Conservation (phyloP, 805 yeast genomes). For the Starmerella stigmatis region DNA sequence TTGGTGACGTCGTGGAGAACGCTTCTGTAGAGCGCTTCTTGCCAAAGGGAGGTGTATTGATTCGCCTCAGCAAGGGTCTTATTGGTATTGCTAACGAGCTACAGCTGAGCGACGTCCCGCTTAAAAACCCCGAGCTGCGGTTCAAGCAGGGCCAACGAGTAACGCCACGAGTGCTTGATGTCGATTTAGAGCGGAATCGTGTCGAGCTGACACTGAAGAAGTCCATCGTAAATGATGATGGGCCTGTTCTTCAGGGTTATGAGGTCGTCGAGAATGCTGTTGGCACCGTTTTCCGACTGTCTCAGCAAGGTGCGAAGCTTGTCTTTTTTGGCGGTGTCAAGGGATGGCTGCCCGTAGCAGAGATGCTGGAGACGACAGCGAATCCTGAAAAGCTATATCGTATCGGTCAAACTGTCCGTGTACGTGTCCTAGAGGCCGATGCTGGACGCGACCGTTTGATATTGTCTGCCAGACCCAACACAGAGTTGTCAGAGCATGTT, state of each 20-base stretch:
- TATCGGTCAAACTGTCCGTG: conserved; percentile 73
- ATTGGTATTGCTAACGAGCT: conserved; percentile 62
- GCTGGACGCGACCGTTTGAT: conserved; percentile 43
- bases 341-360: conserved; percentile 77
- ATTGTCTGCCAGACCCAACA: conserved; percentile 39
- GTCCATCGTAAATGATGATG: conserved; percentile 53
- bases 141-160: conserved; percentile 77
- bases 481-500: conserved; percentile 6
- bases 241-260: conserved; percentile 33
- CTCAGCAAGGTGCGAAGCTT: conserved; percentile 69
- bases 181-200: conserved; percentile 34
- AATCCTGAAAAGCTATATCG: conserved; percentile 69
- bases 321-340: conserved; percentile 68
- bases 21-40: conserved; percentile 46
- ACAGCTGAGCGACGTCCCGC: conserved; percentile 75
- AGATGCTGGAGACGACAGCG: conserved; percentile 79
- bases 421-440: conserved; percentile 52
- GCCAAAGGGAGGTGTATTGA: conserved; percentile 54
- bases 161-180: conserved; percentile 38
- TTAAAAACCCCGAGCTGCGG: conserved; percentile 84
- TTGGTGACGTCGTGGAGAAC: conserved; percentile 55
- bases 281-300: conserved; percentile 65
- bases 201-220: conserved; percentile 69
- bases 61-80: conserved; percentile 50
- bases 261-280: conserved; percentile 50